Base-by-base conservation (phyloP, 345 rosid genomes). In the Laguncularia racemosa region DNA sequence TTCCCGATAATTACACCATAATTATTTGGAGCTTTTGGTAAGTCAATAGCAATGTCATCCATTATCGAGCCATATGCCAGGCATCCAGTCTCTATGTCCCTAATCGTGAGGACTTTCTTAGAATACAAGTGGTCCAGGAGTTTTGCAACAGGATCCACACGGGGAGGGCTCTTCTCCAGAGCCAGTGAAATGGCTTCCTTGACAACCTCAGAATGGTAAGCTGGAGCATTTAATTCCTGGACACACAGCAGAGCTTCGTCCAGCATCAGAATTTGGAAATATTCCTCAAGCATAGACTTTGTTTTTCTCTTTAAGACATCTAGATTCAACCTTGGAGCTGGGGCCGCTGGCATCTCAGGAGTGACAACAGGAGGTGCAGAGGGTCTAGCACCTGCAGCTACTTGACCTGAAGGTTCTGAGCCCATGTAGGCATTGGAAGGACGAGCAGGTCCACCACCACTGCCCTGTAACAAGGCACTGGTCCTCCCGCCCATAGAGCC, bases 21-120 rank as follows among this genome's bases (percentile, higher is more conserved):
- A 68, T 77, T 75, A 61, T 64, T 64, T 3, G 91, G 97, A 1
- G 97, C 99, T 60, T 71, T 89, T 0, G 97, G 99, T 20, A 83
- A 67, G 67, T 92, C 98, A 20, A 92, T 86, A 14, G 78, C 96
- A n/a, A 89, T 57, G 55, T 92, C 97, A 69, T 92, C 96, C 57
- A 92, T 58, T 84, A 71, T 66, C 1, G 85, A 74, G 17, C 83
- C 89, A 40, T 81, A 92, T 8, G 78, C 79, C 69, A 86, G 18
- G 66, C 91, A 86, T 20, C 97, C 98, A 4, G 75, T 73, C 55
- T 66, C 77, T 6, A 89, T 15, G 67, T 86, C 95, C 49, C 65
- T 58, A 46, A 63, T 40, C 10, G 84, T 73, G 16, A 92, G 16
- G 20, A 77, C 74, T 21, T 81, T 70, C 76, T 81, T 83, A 2